These are phyloP conservation scores for Fusarium guadeloupense DNA, from an alignment of 2,329 filamentous ascomycete genomes.

Conservation along the genomic window DNA sequence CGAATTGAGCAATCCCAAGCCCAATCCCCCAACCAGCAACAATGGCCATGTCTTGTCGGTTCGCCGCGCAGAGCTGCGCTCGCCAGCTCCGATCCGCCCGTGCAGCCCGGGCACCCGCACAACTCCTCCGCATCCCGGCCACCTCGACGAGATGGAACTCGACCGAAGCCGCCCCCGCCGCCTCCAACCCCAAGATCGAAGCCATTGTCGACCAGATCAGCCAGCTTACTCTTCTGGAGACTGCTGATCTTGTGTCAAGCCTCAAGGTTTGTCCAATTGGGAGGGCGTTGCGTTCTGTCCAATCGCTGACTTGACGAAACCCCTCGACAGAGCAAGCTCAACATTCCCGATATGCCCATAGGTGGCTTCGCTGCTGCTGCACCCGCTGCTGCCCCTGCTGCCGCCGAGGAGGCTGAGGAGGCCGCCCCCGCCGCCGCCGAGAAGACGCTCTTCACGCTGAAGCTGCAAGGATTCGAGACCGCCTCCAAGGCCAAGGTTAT, in stretches of 20 bases:
- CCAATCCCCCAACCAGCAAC: conserved; percentile 46
- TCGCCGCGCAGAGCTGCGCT: conserved; percentile 71
- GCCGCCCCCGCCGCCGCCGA: conserved; percentile 90
- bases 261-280: conserved; percentile 76
- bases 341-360: conserved; percentile 97
- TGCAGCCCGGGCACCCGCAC: conserved; percentile 59
- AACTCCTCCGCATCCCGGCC: conserved; percentile 56
- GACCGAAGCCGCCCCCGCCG: conserved; percentile 72
- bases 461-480: conserved; percentile 89
- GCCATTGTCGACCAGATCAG: conserved; percentile 98
- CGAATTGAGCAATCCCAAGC: conserved; percentile 42
- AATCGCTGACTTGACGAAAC: conserved; percentile 26
- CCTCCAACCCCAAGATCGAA: conserved; percentile 87
- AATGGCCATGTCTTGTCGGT: conserved; percentile 72
- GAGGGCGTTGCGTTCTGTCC: neutral
- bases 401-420: conserved; percentile 84
- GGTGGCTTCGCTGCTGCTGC: conserved; percentile 84
- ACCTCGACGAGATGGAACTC: conserved; percentile 84
- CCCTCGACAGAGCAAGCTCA: conserved; percentile 77
- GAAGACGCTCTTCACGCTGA: conserved; percentile 96
- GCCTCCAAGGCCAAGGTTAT: conserved; percentile 97
- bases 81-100: conserved; percentile 65
- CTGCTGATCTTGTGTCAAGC: conserved; percentile 91
- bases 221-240: conserved; percentile 96
- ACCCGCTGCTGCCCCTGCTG: conserved; percentile 65